These are phyloP conservation scores for Zymoseptoria tritici DNA, from an alignment of 2,329 filamentous ascomycete genomes.

Conservation along the genomic window DNA sequence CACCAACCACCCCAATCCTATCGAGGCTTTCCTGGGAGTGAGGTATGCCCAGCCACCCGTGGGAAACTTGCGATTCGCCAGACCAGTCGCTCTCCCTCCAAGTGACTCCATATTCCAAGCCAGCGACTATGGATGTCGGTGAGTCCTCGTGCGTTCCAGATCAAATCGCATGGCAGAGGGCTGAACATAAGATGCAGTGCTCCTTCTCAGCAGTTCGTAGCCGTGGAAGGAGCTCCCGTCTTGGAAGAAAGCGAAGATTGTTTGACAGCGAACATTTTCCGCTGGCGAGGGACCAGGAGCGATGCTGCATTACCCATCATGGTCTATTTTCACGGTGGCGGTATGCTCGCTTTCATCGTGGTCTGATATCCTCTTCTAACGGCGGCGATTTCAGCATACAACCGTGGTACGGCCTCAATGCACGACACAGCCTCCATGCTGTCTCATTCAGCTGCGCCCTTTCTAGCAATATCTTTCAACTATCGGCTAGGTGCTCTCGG, in stretches of 20 bases:
- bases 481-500: constrained; percentile 44
- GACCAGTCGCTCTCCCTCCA: neutral
- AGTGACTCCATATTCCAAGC: neutral
- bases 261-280: neutral
- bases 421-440: constrained; percentile 16
- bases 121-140: neutral
- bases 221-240: neutral
- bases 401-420: constrained; percentile 43
- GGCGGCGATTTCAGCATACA: neutral
- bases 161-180: neutral
- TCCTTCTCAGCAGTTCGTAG: neutral
- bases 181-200: neutral
- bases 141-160: neutral
- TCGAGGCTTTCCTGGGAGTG: constrained; percentile 22
- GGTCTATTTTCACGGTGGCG: constrained; percentile 15
- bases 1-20: neutral
- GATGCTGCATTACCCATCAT: neutral
- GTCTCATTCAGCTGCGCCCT: neutral
- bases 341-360: constrained; percentile 25
- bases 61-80: constrained; percentile 29
- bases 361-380: neutral
- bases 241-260: neutral
- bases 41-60: constrained; percentile 30
- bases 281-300: neutral
- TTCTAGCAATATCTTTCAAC: constrained; percentile 16